Evolutionary conservation across 495 filamentous ascomycete species (phyloP), one percentile per base, ranked within the genome.

Genomic region (Trichoderma erinaceum): DNA sequence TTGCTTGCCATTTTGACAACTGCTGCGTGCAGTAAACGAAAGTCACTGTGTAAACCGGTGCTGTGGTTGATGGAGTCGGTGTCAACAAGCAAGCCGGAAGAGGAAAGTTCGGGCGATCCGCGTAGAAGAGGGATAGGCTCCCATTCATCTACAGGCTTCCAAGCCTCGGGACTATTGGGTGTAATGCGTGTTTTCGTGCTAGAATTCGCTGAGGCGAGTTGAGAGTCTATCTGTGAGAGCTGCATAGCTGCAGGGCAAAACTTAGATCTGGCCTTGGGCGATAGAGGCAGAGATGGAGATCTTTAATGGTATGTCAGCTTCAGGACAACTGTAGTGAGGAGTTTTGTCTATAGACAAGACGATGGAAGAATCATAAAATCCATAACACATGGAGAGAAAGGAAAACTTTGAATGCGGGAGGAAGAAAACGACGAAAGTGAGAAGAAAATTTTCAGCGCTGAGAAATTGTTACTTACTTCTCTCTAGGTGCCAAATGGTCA

Each of bases 91-190:
- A 5, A 4, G 4, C 27, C 56, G 4, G 44, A 48, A 29, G 4
- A 13, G 3, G 25, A 16, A 0, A 25, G 16, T 6, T 61, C 56
- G 13, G 23, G 10, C 12, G 56, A 61, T 32, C 29, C 56, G 3
- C 16, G 11, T 10, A 32, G 27, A 1, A 61, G 23, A 61, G 56
- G 27, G 5, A 18, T 1, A 13, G 56, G 56, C 29, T 77, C 75
- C 77, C 78, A 80, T 32, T 77, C 73, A 56, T 77, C 75, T 21
- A 77, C 76, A 15, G 77, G 74, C 58, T 75, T 80, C 82, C 82
- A 84, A 44, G 76, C 71, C 48, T 80, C 76, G 2, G 75, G 71
- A 52, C 76, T 73, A 25, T 70, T 70, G 3, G 70, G 71, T 15
- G 68, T 67, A 38, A 76, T 61, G 25, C 23, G 27, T 25, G 29